These are phyloP conservation scores for Trametes cinnabarina DNA, from an alignment of 768 basidiomycete species.

Conservation along the genomic window DNA sequence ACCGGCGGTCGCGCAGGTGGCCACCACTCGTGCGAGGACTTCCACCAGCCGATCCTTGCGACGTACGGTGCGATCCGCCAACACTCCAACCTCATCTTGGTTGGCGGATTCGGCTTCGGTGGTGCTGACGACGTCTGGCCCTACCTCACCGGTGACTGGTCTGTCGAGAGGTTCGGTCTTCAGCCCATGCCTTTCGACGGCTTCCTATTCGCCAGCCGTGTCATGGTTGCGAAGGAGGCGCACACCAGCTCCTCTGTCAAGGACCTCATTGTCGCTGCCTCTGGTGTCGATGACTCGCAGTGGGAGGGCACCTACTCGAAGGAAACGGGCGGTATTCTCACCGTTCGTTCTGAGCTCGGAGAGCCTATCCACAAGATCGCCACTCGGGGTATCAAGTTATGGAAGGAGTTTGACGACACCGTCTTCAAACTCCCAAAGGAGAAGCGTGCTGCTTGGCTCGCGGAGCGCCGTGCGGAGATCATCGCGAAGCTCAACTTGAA, in stretches of 20 bases:
- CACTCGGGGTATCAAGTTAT: constrained; percentile 92
- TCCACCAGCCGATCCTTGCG: constrained; percentile 91
- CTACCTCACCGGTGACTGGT: constrained; percentile 96
- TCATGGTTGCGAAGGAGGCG: constrained; percentile 99
- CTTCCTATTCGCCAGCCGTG: constrained; percentile 91
- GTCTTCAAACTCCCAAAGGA: constrained; percentile 96
- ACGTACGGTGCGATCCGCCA: constrained; percentile 91
- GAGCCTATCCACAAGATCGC: constrained; percentile 99
- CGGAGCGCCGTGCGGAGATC: constrained; percentile 82
- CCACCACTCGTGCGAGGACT: constrained; percentile 97
- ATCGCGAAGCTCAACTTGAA: constrained; percentile 91
- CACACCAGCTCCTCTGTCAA: constrained; percentile 94
- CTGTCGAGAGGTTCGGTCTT: constrained; percentile 69
- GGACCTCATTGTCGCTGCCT: constrained; percentile 90
- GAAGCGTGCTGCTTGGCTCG: constrained; percentile 87
- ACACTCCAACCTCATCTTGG: constrained; percentile 83
- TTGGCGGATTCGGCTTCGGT: constrained; percentile 95
- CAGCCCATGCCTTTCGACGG: constrained; percentile 99
- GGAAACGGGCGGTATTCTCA: constrained; percentile 94
- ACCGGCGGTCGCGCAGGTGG: constrained; percentile 98
- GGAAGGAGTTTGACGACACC: constrained; percentile 98
- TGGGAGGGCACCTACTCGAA: constrained; percentile 96
- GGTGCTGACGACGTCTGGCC: constrained; percentile 95
- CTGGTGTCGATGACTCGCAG: constrained; percentile 84
- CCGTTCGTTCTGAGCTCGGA: constrained; percentile 95